Conservation (phyloP, 805 yeast species). For the Hanseniaspora taiwanica region DNA sequence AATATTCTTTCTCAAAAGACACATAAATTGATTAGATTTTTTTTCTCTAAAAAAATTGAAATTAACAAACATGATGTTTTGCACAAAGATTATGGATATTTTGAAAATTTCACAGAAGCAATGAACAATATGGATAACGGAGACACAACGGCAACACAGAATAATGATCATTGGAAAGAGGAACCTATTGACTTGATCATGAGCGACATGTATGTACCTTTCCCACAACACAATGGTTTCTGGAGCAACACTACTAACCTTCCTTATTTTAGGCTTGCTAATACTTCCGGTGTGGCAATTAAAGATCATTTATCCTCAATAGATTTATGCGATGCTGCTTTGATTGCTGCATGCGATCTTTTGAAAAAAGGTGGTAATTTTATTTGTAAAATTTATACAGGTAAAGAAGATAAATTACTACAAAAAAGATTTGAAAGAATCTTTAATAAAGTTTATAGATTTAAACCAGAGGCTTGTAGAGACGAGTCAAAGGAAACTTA, state of each 20-base stretch:
- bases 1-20: slow-evolving; percentile 62
- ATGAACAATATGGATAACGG: no score
- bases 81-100: slow-evolving; percentile 16
- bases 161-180: no score
- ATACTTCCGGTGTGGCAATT: slow-evolving; percentile 71
- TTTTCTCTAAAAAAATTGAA: slow-evolving; percentile 27
- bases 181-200: slow-evolving; percentile 50
- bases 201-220: slow-evolving; percentile 75
- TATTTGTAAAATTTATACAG: slow-evolving; percentile 77
- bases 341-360: slow-evolving; percentile 60
- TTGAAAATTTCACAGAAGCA: slow-evolving; percentile 11
- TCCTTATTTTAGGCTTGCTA: slow-evolving; percentile 83
- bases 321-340: slow-evolving; percentile 82
- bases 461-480: slow-evolving; percentile 75
- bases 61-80: slow-evolving; percentile 24
- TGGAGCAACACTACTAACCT: slow-evolving; percentile 60
- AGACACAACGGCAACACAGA: no score
- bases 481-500: slow-evolving; percentile 72
- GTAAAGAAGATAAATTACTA: slow-evolving; percentile 59
- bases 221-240: slow-evolving; percentile 37
- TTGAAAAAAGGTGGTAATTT: slow-evolving; percentile 57
- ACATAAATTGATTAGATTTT: slow-evolving; percentile 39
- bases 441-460: slow-evolving; percentile 51
- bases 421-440: slow-evolving; percentile 42
- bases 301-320: slow-evolving; percentile 77